Conservation (phyloP, 495 filamentous ascomycete species). For the Halenospora varia region DNA sequence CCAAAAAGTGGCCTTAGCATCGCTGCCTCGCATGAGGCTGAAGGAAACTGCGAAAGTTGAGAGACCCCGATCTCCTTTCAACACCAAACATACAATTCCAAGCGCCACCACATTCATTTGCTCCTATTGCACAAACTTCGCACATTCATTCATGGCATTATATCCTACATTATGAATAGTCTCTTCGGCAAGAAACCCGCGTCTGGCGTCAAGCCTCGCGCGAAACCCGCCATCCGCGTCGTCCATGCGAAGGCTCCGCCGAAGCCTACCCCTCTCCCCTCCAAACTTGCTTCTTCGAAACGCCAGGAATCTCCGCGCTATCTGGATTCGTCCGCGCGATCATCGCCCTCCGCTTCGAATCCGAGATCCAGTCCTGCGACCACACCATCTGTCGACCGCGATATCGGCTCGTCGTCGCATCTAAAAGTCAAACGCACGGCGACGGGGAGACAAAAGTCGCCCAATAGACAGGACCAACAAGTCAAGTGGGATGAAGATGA, state of each 20-base stretch:
- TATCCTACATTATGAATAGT: not conserved
- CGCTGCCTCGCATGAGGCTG: not conserved
- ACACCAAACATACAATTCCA: not conserved
- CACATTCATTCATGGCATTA: not conserved
- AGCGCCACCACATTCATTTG: not conserved
- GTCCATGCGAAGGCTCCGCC: not conserved
- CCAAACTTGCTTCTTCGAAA: not conserved
- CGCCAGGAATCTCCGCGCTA: not conserved
- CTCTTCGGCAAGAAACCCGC: not conserved
- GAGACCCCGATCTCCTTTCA: not conserved
- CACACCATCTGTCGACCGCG: not conserved
- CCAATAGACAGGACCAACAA: constrained; percentile 5
- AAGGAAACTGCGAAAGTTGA: not conserved
- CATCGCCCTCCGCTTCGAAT: constrained; percentile 1
- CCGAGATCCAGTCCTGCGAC: constrained; percentile 10
- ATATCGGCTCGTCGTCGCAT: not conserved
- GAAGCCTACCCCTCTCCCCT: not conserved
- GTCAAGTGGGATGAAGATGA: constrained; percentile 14
- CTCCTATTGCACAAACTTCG: not conserved
- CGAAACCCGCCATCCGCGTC: not conserved
- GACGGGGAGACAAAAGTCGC: constrained; percentile 8
- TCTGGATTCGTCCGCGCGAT: not conserved
- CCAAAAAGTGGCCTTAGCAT: not conserved
- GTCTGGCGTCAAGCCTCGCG: not conserved
- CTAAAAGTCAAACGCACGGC: constrained; percentile 13